phyloP scores from a whole-genome alignment of 2,329 filamentous ascomycete species.

The Paradendryphiella salina region DNA sequence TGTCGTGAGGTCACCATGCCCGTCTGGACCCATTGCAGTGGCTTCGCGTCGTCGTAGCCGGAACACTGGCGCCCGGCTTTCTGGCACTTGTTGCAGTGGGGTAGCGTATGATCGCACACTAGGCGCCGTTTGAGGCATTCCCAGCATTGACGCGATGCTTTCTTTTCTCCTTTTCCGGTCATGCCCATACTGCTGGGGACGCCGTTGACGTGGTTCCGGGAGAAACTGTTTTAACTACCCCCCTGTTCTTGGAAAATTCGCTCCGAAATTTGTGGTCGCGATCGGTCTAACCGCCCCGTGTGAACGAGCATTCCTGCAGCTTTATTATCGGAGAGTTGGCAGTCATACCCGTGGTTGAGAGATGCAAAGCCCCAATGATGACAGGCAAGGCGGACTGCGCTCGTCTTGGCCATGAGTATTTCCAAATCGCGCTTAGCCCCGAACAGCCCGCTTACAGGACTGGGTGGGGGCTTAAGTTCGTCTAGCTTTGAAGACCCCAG shows the following conservation, averaged over 20 bases:
- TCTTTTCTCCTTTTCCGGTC: constrained; percentile 21
- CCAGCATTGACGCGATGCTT: constrained; percentile 40
- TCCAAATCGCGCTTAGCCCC: constrained; percentile 13
- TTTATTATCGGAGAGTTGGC: constrained; percentile 27
- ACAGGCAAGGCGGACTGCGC: neutral
- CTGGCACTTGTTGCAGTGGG: constrained; percentile 39
- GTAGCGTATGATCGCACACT: constrained; percentile 41
- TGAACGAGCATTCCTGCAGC: constrained; percentile 11
- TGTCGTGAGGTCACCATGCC: constrained; percentile 37
- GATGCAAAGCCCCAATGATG: neutral
- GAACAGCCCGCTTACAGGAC: neutral
- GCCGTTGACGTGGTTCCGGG: no score
- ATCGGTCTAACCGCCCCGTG: neutral
- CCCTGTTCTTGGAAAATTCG: neutral
- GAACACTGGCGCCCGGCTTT: constrained; percentile 36
- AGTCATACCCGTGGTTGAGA: constrained; percentile 1
- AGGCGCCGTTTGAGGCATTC: constrained; percentile 39
- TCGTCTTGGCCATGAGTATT: constrained; percentile 24
- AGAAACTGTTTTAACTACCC: neutral
- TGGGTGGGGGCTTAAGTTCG: constrained; percentile 2
- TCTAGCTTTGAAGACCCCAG: neutral
- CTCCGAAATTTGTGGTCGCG: neutral
- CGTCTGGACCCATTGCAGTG: constrained; percentile 38
- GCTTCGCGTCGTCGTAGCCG: constrained; percentile 40
- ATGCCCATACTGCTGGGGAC: constrained; percentile 8